These are phyloP conservation scores for Geoglossum cookeanum DNA, from an alignment of 2,329 filamentous ascomycete genomes.

Conservation along the genomic window DNA sequence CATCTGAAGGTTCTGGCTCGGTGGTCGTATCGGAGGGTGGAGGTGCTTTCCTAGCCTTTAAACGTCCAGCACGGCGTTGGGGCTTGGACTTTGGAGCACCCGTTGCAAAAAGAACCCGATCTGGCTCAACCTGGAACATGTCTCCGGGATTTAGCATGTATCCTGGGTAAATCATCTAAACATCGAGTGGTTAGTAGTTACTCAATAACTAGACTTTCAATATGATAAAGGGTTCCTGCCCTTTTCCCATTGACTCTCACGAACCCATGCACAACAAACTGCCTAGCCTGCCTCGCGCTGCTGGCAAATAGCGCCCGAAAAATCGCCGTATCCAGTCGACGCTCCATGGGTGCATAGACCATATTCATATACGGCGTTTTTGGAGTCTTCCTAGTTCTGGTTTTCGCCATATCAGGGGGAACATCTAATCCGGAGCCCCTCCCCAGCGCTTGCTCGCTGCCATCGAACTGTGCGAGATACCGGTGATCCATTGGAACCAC, in stretches of 20 bases:
- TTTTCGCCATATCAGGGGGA: constrained; percentile 2
- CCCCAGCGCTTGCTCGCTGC: constrained; percentile 64
- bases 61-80: neutral
- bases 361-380: constrained; percentile 88
- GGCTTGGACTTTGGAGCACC: constrained; percentile 45
- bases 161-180: constrained; percentile 77
- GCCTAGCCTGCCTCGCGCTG: constrained; percentile 77
- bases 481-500: constrained; percentile 69
- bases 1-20: constrained; percentile 8
- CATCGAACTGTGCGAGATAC: constrained; percentile 66
- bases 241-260: constrained; percentile 95
- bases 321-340: constrained; percentile 82
- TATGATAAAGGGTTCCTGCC: constrained; percentile 29
- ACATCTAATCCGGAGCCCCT: constrained; percentile 52
- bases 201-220: neutral
- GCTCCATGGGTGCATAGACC: constrained; percentile 80
- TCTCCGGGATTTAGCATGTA: constrained; percentile 94
- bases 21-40: neutral
- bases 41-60: constrained; percentile 7
- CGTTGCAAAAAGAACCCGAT: constrained; percentile 74
- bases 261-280: constrained; percentile 81
- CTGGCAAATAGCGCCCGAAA: constrained; percentile 89
- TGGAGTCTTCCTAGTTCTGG: constrained; percentile 6
- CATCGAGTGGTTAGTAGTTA: constrained; percentile 1
- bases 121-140: constrained; percentile 88